Percentiles rank a stretch among this genome's conserved stretches.
These are phyloP conservation scores for Trametes meyenii DNA, from an alignment of 768 basidiomycete genomes.

Conservation along the genomic window DNA sequence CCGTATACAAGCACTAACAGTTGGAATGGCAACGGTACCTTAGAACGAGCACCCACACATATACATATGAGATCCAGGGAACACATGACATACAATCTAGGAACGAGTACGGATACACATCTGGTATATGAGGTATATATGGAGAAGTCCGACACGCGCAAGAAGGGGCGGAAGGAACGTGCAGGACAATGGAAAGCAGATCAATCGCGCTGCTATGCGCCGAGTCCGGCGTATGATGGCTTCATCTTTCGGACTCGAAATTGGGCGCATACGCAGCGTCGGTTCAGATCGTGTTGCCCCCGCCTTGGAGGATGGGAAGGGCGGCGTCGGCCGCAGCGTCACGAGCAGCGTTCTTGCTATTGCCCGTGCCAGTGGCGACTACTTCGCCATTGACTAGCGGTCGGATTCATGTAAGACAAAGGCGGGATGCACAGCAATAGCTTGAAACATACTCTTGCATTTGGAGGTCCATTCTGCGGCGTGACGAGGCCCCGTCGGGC, in stretches of 20 bases:
- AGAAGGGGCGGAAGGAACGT: background rate
- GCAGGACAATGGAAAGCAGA: background rate
- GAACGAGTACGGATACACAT: conserved; percentile 4
- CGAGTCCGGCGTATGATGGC: background rate
- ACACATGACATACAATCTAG: conserved; percentile 11
- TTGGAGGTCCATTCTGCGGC: conserved; percentile 55
- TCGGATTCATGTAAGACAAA: conserved; percentile 3
- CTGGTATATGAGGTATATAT: background rate
- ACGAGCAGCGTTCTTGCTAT: conserved; percentile 47
- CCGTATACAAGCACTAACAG: no score
- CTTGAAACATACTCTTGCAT: conserved; percentile 55
- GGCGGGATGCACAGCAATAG: background rate
- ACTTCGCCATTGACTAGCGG: conserved; percentile 52
- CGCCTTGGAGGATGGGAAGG: background rate
- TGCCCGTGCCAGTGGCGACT: conserved; percentile 51
- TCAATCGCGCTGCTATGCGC: background rate
- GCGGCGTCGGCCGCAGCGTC: conserved; percentile 23
- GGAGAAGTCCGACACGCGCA: conserved; percentile 8
- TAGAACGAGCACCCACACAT: conserved; percentile 10
- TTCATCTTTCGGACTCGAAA: conserved; percentile 9
- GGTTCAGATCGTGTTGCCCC: background rate
- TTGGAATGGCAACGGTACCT: background rate
- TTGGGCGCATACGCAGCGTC: background rate
- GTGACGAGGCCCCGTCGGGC: conserved; percentile 45
- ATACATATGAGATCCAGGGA: conserved; percentile 5